Conservation (phyloP, 2,329 filamentous ascomycete species). For the Colletotrichum sp. region DNA sequence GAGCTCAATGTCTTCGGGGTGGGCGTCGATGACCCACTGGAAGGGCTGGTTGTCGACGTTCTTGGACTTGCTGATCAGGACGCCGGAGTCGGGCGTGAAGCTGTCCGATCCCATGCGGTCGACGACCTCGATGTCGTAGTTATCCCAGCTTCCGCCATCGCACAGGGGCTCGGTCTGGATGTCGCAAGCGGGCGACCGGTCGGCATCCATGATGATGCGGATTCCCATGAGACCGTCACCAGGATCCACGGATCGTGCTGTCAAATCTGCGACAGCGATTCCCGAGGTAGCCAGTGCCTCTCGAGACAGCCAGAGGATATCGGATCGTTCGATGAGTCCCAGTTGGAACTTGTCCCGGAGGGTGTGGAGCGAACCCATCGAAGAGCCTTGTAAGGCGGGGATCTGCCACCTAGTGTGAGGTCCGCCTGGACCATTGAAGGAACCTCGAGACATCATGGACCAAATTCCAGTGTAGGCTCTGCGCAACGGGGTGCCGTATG, state of each 20-base stretch:
- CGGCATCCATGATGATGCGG: conserved; percentile 48
- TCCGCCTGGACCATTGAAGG: conserved; percentile 58
- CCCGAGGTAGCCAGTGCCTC: conserved; percentile 46
- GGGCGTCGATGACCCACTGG: conserved; percentile 60
- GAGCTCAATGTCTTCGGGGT: conserved; percentile 55
- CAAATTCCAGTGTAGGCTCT: conserved; percentile 56
- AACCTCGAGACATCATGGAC: conserved; percentile 57
- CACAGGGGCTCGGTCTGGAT: conserved; percentile 47
- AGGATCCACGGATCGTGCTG: conserved; percentile 50
- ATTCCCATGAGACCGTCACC: conserved; percentile 46
- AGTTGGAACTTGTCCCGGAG: conserved; percentile 59
- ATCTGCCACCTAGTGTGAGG: conserved; percentile 59
- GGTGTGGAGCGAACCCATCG: conserved; percentile 56
- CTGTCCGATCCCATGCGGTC: conserved; percentile 59
- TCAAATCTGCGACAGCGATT: conserved; percentile 46
- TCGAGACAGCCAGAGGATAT: conserved; percentile 49
- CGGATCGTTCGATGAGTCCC: conserved; percentile 46
- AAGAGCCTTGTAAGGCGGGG: conserved; percentile 50
- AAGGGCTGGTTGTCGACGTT: conserved; percentile 48
- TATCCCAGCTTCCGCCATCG: conserved; percentile 54
- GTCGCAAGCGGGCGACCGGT: conserved; percentile 50
- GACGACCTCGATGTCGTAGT: conserved; percentile 57
- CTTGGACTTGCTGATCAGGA: conserved; percentile 60
- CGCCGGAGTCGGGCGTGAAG: conserved; percentile 55
- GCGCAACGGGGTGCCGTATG: conserved; percentile 47